phyloP scores from a whole-genome alignment of 352 stramenopile species.

The Phytopythium litorale region DNA sequence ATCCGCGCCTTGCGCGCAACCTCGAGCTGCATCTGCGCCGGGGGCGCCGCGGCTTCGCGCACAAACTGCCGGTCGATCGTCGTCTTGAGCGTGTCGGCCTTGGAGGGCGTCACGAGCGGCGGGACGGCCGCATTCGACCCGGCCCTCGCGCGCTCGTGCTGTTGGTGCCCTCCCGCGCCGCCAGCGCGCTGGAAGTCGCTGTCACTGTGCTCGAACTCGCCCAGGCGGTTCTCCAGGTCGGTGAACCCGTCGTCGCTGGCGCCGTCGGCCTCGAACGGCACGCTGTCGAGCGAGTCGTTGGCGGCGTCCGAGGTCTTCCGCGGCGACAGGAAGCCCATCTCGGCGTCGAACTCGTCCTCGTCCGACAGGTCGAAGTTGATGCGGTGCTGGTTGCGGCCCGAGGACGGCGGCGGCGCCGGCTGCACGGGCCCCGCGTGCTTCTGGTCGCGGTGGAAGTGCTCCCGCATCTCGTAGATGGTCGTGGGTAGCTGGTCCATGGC shows the following conservation, averaged over 20 bases:
- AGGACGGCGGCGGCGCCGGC: slow-evolving; percentile 27
- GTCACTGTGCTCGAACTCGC: background rate
- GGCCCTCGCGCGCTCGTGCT: background rate
- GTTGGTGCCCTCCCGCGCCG: background rate
- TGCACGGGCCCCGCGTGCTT: slow-evolving; percentile 3
- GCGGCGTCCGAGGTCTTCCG: slow-evolving; percentile 15
- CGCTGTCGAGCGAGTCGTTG: slow-evolving; percentile 41
- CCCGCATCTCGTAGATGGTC: slow-evolving; percentile 42
- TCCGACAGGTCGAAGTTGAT: slow-evolving; percentile 44
- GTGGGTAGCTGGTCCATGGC: slow-evolving; percentile 38
- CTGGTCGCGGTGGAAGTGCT: slow-evolving; percentile 10
- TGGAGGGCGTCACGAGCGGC: slow-evolving; percentile 20
- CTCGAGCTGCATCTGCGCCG: slow-evolving; percentile 85
- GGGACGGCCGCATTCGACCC: slow-evolving; percentile 10
- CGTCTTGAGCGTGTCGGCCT: slow-evolving; percentile 46
- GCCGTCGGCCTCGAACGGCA: slow-evolving; percentile 47
- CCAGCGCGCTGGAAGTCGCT: background rate
- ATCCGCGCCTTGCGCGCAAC: slow-evolving; percentile 80
- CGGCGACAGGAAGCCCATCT: slow-evolving; percentile 43
- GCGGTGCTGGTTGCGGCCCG: slow-evolving; percentile 47
- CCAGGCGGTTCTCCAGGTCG: slow-evolving; percentile 43
- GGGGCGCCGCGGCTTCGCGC: slow-evolving; percentile 53
- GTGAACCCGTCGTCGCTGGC: slow-evolving; percentile 30
- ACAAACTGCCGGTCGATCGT: slow-evolving; percentile 71
- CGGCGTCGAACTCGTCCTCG: slow-evolving; percentile 42